Base-by-base conservation (phyloP, 164 flowering plant species). In the Annona squamosa region DNA sequence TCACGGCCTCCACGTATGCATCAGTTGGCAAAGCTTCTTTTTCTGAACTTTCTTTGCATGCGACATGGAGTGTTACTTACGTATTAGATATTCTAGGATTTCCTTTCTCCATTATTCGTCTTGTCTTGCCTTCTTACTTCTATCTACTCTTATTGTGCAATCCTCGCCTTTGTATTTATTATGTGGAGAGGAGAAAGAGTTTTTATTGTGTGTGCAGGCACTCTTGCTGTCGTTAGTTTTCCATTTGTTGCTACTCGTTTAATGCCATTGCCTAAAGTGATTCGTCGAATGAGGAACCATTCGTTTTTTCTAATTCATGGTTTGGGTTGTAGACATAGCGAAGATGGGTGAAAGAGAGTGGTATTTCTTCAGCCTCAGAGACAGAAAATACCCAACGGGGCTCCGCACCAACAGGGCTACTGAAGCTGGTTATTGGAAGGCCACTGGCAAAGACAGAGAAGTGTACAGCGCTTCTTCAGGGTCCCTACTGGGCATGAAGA, bases 381-480 rank as follows among this genome's bases (percentile, higher is more conserved):
- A 91, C 81, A 77, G 93, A 78, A 91, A 91, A 76, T 89, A 91
- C 85, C 93, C 93, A 67, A 89, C 92, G 0, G 97, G 97, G 65
- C 68, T 88, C 46, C 82, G 97, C 71, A 89, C 97, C 0, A 91
- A 91, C 80, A 77, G 97, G 64, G 94, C 97, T 19, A 91, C 97
- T 0, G 88, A 84, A 43, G 88, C 91, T n/a, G 97, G 97, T 1
- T 91, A 89, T 65, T 91, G 97, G 97, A 91, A 91, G 63, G 97
- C 97, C 46, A 91, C 97, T 0, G 97, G 97, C 4, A 90, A 90
- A 77, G 97, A 91, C 70, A 82, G 84, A 46, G 88, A 89, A 72
- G 85, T 91, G 0, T 82, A 78, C 80, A 85, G 88, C 73, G 79
- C 83, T 2, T 72, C 82, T 0, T 79, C 1, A 70, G 83, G 84